A percentile compares a stretch with the other conserved stretches of the same genome.
Conservation (phyloP, 2,329 filamentous ascomycete genomes). For the Raffaelea deltoideospora region DNA sequence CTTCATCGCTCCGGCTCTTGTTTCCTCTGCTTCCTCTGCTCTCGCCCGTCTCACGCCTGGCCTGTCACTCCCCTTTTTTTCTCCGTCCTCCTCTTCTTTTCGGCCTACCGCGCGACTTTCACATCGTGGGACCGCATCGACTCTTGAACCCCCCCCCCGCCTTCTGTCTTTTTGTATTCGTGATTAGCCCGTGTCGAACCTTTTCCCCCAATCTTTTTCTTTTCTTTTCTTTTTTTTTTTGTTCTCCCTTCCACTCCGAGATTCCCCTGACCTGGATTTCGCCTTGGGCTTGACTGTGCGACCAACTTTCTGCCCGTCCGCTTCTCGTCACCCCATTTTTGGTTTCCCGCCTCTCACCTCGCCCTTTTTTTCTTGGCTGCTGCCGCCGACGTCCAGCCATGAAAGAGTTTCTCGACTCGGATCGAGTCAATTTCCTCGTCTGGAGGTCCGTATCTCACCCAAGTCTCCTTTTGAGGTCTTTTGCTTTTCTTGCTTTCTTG, state of each 20-base stretch:
- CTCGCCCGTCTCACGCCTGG: no score
- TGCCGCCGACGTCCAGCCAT: conserved; percentile 21
- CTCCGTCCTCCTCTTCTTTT: not conserved
- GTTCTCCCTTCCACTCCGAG: not conserved
- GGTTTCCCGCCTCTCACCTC: not conserved
- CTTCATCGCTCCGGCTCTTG: no score
- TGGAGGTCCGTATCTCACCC: conserved; percentile 43
- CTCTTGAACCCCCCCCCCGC: no score
- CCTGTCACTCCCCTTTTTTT: not conserved
- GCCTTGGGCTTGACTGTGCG: not conserved
- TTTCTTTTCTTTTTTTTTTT: conserved; percentile 1
- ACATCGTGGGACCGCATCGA: no score
- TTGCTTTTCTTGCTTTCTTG: not conserved
- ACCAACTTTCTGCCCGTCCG: not conserved
- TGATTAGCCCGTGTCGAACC: no score
- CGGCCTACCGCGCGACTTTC: no score
- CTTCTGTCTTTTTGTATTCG: no score
- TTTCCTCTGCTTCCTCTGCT: no score
- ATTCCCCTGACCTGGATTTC: not conserved
- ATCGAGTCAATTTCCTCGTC: conserved; percentile 55
- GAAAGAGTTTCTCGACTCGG: conserved; percentile 50
- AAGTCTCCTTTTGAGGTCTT: conserved; percentile 1
- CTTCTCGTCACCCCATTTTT: not conserved
- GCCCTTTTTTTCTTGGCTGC: conserved; percentile 1
- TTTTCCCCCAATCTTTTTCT: conserved; percentile 4